Percentiles rank a stretch among this genome's conserved stretches.
These are phyloP conservation scores for Metschnikowia continentalis DNA, from an alignment of 805 yeast species.

Conservation along the genomic window DNA sequence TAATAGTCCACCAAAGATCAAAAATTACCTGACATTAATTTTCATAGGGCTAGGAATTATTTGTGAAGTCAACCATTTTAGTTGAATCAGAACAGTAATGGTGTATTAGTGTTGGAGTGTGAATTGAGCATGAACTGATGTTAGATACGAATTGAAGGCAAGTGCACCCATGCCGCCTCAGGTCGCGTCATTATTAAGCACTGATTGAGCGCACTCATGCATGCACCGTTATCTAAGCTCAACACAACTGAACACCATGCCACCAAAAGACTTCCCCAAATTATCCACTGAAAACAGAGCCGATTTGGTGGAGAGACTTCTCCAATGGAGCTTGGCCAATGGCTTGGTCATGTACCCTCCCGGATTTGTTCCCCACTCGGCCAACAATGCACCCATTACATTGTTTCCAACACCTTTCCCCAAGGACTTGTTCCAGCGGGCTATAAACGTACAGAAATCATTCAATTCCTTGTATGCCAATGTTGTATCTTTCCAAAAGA, in stretches of 20 bases:
- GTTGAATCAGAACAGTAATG: no score
- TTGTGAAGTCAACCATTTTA: no score
- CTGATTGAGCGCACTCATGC: background rate
- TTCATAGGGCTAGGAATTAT: no score
- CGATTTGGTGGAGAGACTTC: conserved; percentile 42
- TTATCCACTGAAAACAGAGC: conserved; percentile 24
- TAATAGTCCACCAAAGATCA: no score
- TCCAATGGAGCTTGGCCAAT: conserved; percentile 75
- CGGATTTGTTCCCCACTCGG: conserved; percentile 39
- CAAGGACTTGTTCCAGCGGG: conserved; percentile 56
- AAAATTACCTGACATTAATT: no score
- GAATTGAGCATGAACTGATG: no score
- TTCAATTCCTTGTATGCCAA: conserved; percentile 75
- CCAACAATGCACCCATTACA: conserved; percentile 81
- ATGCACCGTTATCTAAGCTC: background rate
- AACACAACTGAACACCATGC: conserved; percentile 6
- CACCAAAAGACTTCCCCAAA: conserved; percentile 31
- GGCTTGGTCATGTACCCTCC: conserved; percentile 83
- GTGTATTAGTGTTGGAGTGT: background rate
- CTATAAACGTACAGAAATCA: conserved; percentile 57
- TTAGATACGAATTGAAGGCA: no score
- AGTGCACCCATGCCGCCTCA: no score
- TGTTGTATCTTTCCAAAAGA: conserved; percentile 49
- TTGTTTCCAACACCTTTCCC: conserved; percentile 90
- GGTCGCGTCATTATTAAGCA: background rate